These are phyloP conservation scores for Ustilago shanxiensis DNA, from an alignment of 1,284 basidiomycete genomes.

Conservation along the genomic window DNA sequence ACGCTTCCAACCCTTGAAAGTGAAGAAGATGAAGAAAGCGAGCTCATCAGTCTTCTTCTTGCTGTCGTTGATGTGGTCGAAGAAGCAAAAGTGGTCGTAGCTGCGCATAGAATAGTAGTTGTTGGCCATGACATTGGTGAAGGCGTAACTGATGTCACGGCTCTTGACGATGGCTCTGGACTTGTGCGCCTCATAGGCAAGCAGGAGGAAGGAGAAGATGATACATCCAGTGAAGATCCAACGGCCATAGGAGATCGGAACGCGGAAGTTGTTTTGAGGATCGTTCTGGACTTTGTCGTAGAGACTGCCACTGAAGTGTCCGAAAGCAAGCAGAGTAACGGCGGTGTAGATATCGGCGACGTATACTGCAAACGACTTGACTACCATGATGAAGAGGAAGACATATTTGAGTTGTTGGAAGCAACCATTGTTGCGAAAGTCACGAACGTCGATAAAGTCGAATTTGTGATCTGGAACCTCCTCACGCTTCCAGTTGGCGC, in stretches of 20 bases:
- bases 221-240: conserved; percentile 99
- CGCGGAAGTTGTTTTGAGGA: conserved; percentile 80
- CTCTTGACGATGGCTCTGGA: conserved; percentile 91
- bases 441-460: conserved; percentile 93
- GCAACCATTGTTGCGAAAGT: conserved; percentile 89
- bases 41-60: conserved; percentile 97
- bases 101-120: conserved; percentile 78
- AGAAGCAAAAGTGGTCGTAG: conserved; percentile 98
- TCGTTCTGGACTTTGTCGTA: conserved; percentile 79
- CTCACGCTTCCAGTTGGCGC: conserved; percentile 87
- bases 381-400: conserved; percentile 88
- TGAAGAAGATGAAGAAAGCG: conserved; percentile 99
- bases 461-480: conserved; percentile 99
- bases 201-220: conserved; percentile 92
- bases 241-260: conserved; percentile 88
- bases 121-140: conserved; percentile 89
- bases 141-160: conserved; percentile 83
- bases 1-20: conserved; percentile 98
- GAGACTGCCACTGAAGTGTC: conserved; percentile 84
- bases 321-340: conserved; percentile 92
- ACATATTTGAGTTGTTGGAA: conserved; percentile 89
- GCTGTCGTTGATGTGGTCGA: conserved; percentile 93
- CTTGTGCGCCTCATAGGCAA: conserved; percentile 92
- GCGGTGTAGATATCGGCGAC: conserved; percentile 97
- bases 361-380: conserved; percentile 96